Base-by-base conservation (phyloP, 768 basidiomycete genomes). In the Mycena rebaudengoi region DNA sequence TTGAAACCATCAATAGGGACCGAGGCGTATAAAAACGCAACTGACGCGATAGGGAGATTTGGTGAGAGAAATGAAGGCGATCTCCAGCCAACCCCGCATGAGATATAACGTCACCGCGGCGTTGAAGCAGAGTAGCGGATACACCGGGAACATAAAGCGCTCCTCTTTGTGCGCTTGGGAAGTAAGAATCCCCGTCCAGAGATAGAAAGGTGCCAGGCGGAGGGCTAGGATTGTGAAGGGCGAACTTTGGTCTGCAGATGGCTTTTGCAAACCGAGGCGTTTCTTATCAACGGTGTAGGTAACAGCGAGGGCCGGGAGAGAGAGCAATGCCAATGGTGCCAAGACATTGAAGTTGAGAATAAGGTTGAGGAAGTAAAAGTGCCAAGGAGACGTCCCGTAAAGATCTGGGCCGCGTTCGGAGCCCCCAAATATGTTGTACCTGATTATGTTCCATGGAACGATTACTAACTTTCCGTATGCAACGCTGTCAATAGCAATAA, bases 111-210 rank as follows among this genome's bases (percentile, higher is more conserved):
- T 83, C n/a, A 96, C 89, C 5, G 95, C 94, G 0, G 96, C 97
- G 72, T 98, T 98, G 79, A 99, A 95, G 72, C 94, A 95, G 46
- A 99, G 77, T 30, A 99, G 76, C 2, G 95, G 92, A 74, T 97
- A 99, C 2, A 87, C 91, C 1, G 98, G 97, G 76, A 90, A 99
- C 89, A 98, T 92, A 80, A 99, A 99, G n/a, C 98, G 85, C 74
- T 99, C 98, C 77, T 99, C 98, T 78, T 99, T 99, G 78, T 99
- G 98, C 1, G 91, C 80, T 78, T 99, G 97, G 3, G 82, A 68
- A 5, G 88, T 88, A 67, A 99, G 79, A 64, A 98, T 90, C 1
- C 77, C 85, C 45, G 90, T 70, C 97, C 98, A 99, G n/a, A 98
- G 67, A 77, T 99, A 98, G 64, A 97, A 81, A 0, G 95, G 95